Evolutionary conservation across 176 grass and related monocot genomes (phyloP), one percentile per base, ranked within the genome.

Genomic region (Bromus sterilis): DNA sequence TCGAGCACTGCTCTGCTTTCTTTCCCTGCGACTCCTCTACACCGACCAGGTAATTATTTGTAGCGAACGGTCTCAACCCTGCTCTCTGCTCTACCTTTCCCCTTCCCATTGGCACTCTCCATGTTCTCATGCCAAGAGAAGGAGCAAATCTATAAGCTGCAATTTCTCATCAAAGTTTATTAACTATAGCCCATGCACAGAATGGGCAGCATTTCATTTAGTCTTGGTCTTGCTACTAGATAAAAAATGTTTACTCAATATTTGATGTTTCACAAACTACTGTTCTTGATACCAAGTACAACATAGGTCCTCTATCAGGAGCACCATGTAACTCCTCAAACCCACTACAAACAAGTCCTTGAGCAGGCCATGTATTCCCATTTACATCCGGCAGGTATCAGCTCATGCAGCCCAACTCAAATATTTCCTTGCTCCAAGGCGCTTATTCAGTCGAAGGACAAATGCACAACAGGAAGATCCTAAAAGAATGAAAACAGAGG

Each of bases 21-120:
- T 85, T 85, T n/a, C 66, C 5, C 64, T 11, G 66, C 23, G 41
- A 85, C 83, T 85, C 83, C 32, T 71, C 32, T 71, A 74, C 55
- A 31, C 7, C 69, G 40, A 42, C 53, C 36, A 9, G 6, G 76
- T 23, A 63, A 71, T 53, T 72, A 62, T 79, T 58, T 9, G 29
- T 0, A 6, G 33, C 2, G 66, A 36, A 31, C 32, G 31, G 5
- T 29, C 6, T 30, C 18, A 9, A 67, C n/a, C n/a, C 13, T 13
- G 9, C 12, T 39, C 4, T 55, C 44, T n/a, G 31, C 7, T 11
- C 28, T 20, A 33, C n/a, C n/a, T n/a, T n/a, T n/a, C n/a, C 26
- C 1, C 36, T 75, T 43, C 14, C 18, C 21, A 63, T 13, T n/a
- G 3, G 23, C 26, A 62, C 41, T 62, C 0, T 11, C 68, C 56